Evolutionary conservation across 106 monocot genomes (phyloP), one percentile per base, ranked within the genome.

Genomic region (Gastrodia elata): DNA sequence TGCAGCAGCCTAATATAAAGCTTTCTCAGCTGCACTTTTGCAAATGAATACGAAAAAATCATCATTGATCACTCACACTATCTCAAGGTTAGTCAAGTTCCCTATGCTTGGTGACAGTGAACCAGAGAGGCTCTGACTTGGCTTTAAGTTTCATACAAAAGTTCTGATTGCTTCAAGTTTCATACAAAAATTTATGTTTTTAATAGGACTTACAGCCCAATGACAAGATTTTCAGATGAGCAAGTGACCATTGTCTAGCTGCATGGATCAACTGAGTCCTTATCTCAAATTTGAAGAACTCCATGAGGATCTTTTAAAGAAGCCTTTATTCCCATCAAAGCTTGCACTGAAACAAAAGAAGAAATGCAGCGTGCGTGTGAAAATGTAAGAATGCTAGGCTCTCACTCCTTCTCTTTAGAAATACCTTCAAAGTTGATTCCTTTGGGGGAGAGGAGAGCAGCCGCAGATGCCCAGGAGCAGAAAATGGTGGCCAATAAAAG

Each of bases 231-330:
- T 4, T 82, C 73, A 20, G 79, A 44, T 18, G 85, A 85, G 38
- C 85, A 85, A 10, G 82, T 76, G 52, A 85, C 73, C 78, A 82
- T 85, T 26, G 85, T 79, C 85, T 82, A 85, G 79, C 85, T 85
- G 70, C 85, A 85, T 6, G 85, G 85, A 82, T 85, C 85, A 48
- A 85, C 85, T 32, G 85, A 85, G 73, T 85, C 70, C 69, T 70
- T 68, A 38, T 85, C 85, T 82, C 85, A 85, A 43, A 82, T 85
- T 43, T 85, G 73, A 41, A 85, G 61, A 68, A 79, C 82, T 8
- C 65, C 58, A 71, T 65, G 85, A 49, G 85, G 82, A 68, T 85
- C 85, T 65, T 76, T 73, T 39, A 85, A 72, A 20, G 67, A 76
- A 7, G 68, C 73, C 58, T 82, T 85, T 15, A 85, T 76, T 16